Base-by-base conservation (phyloP, 73 alveolate genomes). In the Durusdinium trenchii region DNA sequence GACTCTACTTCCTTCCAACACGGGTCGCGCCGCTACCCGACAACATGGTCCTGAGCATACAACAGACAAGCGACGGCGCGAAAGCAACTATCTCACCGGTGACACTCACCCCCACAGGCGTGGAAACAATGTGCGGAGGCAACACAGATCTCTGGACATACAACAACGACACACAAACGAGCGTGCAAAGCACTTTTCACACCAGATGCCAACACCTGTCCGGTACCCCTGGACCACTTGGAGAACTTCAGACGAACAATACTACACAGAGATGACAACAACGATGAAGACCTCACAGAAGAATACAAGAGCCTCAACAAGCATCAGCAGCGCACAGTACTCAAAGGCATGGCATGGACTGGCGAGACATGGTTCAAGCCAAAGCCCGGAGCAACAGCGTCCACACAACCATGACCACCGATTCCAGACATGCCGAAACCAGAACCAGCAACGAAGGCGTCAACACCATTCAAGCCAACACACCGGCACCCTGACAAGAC, bases 341-440 rank as follows among this genome's bases (percentile, higher is more conserved):
- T 78, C 5, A 38, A 40, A 78, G 89, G 89, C 10, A 36, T 43
- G 16, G 30, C 45, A 3, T 81, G 92, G 92, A 47, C 92, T 7
- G 92, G 92, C 14, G 92, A 45, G 32, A 81, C 92, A 10, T 81
- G 92, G 92, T 47, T 81, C 69, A 81, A 32, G 69, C 71, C 48
- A 32, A 81, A 81, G 43, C 45, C 12, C 6, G 35, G 71, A 6
- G 28, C 92, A 3, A n/a, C 92, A 32, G 42, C 9, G 6, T 62
- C 89, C 62, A 45, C 64, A 42, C 57, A n/a, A 78, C 64, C 89
- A 46, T 2, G 5, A 62, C 89, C 89, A 43, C 45, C 89, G 43
- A 6, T 45, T 6, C 89, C 89, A 26, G 64, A 57, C 38, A 23
- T 64, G 30, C 20, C 46, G 54, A 47, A 67, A 81, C n/a, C 92